These are phyloP conservation scores for Ceratobasidium papillatum DNA, from an alignment of 1,284 basidiomycete species.

Conservation along the genomic window DNA sequence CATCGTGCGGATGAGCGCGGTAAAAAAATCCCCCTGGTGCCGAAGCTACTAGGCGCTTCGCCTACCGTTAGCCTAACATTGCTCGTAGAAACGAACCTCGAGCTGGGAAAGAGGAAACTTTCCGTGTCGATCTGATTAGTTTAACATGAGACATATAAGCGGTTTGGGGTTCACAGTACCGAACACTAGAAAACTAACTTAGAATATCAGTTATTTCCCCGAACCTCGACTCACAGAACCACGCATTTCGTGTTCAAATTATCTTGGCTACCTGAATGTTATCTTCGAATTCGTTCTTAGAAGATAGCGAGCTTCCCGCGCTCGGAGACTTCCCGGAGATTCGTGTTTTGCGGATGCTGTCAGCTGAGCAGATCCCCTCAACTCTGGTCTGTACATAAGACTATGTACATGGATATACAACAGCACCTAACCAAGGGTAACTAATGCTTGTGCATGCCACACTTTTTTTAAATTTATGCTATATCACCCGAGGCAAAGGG, in stretches of 20 bases:
- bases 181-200: not conserved
- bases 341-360: not conserved
- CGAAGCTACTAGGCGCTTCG: not conserved
- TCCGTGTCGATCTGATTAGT: not conserved
- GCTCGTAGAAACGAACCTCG: not conserved
- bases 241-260: not conserved
- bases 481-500: no score
- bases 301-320: not conserved
- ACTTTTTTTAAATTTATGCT: no score
- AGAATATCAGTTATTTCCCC: not conserved
- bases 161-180: not conserved
- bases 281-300: not conserved
- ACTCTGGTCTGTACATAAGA: not conserved
- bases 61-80: not conserved
- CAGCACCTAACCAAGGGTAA: no score
- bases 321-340: slow-evolving; percentile 9
- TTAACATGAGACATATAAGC: not conserved
- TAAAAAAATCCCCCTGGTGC: not conserved
- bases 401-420: no score
- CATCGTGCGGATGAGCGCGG: not conserved
- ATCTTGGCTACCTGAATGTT: not conserved
- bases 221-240: not conserved
- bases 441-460: no score
- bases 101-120: not conserved
- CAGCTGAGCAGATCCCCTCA: not conserved